A percentile compares a stretch with the other conserved stretches of the same genome.
Conservation (phyloP, 1,284 basidiomycete genomes). For the Albatrellus sp. region DNA sequence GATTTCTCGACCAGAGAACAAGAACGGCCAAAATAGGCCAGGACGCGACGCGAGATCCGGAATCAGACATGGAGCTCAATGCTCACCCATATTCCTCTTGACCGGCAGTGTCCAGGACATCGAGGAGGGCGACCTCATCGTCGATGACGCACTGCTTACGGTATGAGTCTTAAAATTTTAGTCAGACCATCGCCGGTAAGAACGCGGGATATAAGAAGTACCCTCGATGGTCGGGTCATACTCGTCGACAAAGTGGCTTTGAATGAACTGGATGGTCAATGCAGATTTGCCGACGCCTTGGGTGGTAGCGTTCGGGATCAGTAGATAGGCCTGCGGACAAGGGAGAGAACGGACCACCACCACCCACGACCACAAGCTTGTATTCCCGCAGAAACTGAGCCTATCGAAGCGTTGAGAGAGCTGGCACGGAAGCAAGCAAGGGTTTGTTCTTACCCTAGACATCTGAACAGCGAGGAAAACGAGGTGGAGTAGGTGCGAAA, state of each 20-base stretch:
- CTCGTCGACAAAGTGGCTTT: conserved; percentile 95
- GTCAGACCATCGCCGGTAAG: background rate
- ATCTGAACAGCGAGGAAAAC: background rate
- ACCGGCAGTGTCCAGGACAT: conserved; percentile 97
- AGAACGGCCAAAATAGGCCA: background rate
- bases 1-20: background rate
- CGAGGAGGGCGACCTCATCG: conserved; percentile 93
- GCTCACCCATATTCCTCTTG: conserved; percentile 98
- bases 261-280: conserved; percentile 96
- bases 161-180: conserved; percentile 62
- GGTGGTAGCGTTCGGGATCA: background rate
- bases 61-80: conserved; percentile 5
- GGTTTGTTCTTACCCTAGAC: background rate
- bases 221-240: conserved; percentile 98
- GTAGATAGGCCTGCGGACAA: background rate
- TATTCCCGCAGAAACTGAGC: conserved; percentile 92
- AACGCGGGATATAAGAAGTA: conserved; percentile 19
- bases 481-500: no score
- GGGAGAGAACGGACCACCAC: conserved; percentile 62
- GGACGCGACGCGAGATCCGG: background rate
- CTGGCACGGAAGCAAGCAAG: background rate
- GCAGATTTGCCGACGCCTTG: conserved; percentile 96
- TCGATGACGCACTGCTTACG: conserved; percentile 95
- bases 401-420: conserved; percentile 25
- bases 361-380: conserved; percentile 95